Evolutionary conservation across 352 stramenopile species (phyloP).

Genomic region (Pythium dissimile): DNA sequence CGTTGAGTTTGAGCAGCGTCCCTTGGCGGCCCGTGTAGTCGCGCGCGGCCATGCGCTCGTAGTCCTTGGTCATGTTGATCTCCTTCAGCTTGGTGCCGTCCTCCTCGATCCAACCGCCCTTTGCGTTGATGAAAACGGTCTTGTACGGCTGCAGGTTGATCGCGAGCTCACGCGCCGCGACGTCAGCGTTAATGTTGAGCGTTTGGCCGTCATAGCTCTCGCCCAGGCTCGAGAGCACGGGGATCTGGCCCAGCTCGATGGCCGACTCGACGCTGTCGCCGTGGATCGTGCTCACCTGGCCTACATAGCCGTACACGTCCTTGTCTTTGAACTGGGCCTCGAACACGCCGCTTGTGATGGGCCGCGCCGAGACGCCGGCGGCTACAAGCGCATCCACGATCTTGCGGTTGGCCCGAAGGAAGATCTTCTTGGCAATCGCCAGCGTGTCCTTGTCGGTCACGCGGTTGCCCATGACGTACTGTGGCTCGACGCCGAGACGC

Average conservation of each 20-base stretch:
- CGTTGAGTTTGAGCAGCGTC: constrained; percentile 90
- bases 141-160: constrained; percentile 82
- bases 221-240: constrained; percentile 82
- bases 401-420: constrained; percentile 78
- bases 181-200: constrained; percentile 89
- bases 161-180: constrained; percentile 75
- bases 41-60: constrained; percentile 61
- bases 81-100: constrained; percentile 80
- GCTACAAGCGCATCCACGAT: constrained; percentile 71
- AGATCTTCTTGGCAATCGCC: constrained; percentile 83
- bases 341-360: constrained; percentile 87
- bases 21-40: constrained; percentile 89
- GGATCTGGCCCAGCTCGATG: constrained; percentile 71
- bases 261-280: constrained; percentile 61
- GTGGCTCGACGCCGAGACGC: constrained; percentile 73
- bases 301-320: constrained; percentile 83
- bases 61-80: constrained; percentile 83
- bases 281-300: constrained; percentile 77
- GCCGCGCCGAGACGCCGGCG: constrained; percentile 59
- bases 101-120: constrained; percentile 86
- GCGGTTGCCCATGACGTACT: constrained; percentile 86
- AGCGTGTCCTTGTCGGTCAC: constrained; percentile 87
- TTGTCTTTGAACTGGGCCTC: constrained; percentile 78
- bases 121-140: constrained; percentile 89
- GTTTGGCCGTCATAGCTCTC: constrained; percentile 71